A percentile compares a stretch with the other conserved stretches of the same genome.
These are phyloP conservation scores for Alternaria angustiovoidea DNA, from an alignment of 2,329 filamentous ascomycete species.

Conservation along the genomic window DNA sequence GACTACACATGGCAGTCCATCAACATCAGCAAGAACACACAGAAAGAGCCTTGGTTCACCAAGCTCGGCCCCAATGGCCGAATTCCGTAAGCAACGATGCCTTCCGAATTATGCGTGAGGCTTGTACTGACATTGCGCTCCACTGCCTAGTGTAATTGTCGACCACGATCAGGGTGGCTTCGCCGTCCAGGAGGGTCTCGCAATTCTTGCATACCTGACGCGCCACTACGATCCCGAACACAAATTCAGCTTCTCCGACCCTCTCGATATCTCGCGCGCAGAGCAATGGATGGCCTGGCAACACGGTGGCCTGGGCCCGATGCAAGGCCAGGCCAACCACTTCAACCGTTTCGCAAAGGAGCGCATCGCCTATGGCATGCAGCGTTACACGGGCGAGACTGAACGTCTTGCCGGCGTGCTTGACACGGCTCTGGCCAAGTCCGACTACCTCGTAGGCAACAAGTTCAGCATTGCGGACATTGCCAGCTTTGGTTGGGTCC, in stretches of 20 bases:
- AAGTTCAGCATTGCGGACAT: constrained; percentile 59
- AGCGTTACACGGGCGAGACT: constrained; percentile 58
- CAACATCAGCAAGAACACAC: constrained; percentile 67
- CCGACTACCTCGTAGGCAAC: constrained; percentile 56
- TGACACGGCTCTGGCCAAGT: constrained; percentile 52
- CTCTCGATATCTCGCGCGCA: constrained; percentile 55
- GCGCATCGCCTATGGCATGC: constrained; percentile 55
- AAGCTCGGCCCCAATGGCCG: constrained; percentile 70
- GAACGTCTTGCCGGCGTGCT: constrained; percentile 58
- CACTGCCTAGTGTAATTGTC: constrained; percentile 59
- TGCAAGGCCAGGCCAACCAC: constrained; percentile 55
- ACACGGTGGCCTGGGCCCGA: constrained; percentile 54
- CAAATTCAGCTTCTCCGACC: constrained; percentile 57
- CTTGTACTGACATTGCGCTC: background rate
- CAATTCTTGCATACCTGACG: constrained; percentile 56
- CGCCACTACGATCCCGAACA: constrained; percentile 58
- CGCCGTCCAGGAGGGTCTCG: constrained; percentile 58
- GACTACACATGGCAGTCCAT: constrained; percentile 67
- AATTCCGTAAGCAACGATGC: constrained; percentile 56
- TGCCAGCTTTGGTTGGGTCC: constrained; percentile 56
- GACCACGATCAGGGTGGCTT: constrained; percentile 70
- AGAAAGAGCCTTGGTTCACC: constrained; percentile 73
- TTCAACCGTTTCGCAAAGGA: constrained; percentile 55
- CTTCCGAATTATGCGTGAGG: background rate
- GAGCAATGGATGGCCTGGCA: constrained; percentile 72